phyloP scores from a whole-genome alignment of 805 yeast genomes.

The Candida takata region DNA sequence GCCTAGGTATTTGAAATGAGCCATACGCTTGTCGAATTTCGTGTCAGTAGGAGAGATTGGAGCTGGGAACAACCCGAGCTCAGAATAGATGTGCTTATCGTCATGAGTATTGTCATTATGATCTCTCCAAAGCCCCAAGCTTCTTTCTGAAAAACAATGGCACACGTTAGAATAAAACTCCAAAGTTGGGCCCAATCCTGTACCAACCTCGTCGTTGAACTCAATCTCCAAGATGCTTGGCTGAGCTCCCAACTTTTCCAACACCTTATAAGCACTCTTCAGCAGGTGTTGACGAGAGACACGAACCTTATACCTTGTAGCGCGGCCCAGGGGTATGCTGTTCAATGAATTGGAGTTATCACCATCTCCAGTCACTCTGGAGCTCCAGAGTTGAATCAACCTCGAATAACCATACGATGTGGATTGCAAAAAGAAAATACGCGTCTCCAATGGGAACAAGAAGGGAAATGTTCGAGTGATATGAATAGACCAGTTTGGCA shows the following conservation, averaged over 20 bases:
- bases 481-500: conserved; percentile 80
- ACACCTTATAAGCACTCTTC: conserved; percentile 70
- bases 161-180: conserved; percentile 87
- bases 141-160: conserved; percentile 55
- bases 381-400: conserved; percentile 71
- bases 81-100: conserved; percentile 31
- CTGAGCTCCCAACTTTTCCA: conserved; percentile 68
- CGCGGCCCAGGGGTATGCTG: conserved; percentile 51
- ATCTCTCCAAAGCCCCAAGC: conserved; percentile 63
- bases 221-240: conserved; percentile 83
- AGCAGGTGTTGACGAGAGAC: conserved; percentile 64
- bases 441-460: conserved; percentile 74
- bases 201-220: conserved; percentile 86
- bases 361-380: conserved; percentile 34
- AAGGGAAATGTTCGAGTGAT: conserved; percentile 74
- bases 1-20: conserved; percentile 64
- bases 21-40: conserved; percentile 36
- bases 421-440: conserved; percentile 71
- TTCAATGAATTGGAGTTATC: conserved; percentile 18
- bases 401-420: conserved; percentile 91
- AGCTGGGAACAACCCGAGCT: conserved; percentile 65
- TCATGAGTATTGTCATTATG: conserved; percentile 20
- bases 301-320: conserved; percentile 72
- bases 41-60: conserved; percentile 37
- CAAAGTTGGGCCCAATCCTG: conserved; percentile 93